Percentiles rank a stretch among this genome's conserved stretches.
Evolutionary conservation across 225 moss, liverwort and hornwort genomes (phyloP).

Genomic region (Rhytidiadelphus loreus): DNA sequence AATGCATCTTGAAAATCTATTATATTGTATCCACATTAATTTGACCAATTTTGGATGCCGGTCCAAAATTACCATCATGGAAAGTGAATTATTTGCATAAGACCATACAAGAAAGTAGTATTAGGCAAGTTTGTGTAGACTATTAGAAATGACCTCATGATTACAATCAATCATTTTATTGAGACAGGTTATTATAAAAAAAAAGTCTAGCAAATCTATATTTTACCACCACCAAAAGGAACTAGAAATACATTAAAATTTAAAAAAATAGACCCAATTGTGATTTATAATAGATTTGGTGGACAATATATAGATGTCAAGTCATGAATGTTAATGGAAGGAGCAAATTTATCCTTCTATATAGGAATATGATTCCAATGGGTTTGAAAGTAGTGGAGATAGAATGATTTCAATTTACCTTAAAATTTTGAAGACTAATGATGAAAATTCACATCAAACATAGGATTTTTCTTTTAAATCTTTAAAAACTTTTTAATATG

Average conservation of each 20-base stretch:
- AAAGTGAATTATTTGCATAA: background rate
- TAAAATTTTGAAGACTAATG: background rate
- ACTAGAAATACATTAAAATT: background rate
- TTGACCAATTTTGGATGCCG: background rate
- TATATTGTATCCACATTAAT: background rate
- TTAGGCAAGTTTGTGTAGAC: background rate
- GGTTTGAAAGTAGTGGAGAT: background rate
- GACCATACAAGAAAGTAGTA: background rate
- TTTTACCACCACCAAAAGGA: rapidly evolving
- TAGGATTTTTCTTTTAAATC: too few relatives aligned
- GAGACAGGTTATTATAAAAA: rapidly evolving
- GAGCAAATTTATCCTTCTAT: background rate
- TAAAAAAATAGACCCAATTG: background rate
- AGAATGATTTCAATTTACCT: background rate
- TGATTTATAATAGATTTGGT: background rate
- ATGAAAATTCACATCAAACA: background rate
- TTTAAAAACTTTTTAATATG: background rate
- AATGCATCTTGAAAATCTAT: background rate
- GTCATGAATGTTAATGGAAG: background rate
- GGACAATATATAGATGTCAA: background rate
- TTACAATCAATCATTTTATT: background rate
- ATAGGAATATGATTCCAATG: rapidly evolving
- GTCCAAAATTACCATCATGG: background rate
- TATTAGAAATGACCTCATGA: background rate
- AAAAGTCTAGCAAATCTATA: rapidly evolving